Evolutionary conservation across 768 basidiomycete species (phyloP).

Genomic region (Tephrocybe sp.): DNA sequence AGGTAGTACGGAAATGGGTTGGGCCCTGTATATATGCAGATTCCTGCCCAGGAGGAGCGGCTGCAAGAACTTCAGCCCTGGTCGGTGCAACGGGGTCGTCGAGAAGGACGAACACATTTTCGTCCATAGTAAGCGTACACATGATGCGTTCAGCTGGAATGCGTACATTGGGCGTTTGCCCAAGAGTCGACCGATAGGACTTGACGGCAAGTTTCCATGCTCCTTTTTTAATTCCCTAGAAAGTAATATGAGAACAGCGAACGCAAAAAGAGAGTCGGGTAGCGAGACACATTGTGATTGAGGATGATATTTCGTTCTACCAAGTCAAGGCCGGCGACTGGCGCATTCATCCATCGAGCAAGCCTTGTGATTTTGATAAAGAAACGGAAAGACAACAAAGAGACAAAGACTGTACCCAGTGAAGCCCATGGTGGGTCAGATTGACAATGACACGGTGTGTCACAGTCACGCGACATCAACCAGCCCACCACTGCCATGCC

Average conservation of each 20-base stretch:
- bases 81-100: slow-evolving; percentile 75
- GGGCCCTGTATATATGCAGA: slow-evolving; percentile 42
- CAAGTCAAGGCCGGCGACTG: slow-evolving; percentile 63
- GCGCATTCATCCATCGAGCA: slow-evolving; percentile 83
- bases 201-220: slow-evolving; percentile 70
- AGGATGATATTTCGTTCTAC: slow-evolving; percentile 65
- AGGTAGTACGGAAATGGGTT: slow-evolving; percentile 74
- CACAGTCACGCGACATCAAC: slow-evolving; percentile 17
- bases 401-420: too few species aligned
- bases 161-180: slow-evolving; percentile 49
- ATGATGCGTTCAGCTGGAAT: slow-evolving; percentile 63
- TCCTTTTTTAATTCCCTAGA: slow-evolving; percentile 56
- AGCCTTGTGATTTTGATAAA: too few species aligned
- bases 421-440: slow-evolving; percentile 51
- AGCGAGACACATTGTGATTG: slow-evolving; percentile 60
- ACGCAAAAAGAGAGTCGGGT: not conserved
- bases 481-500: slow-evolving; percentile 26
- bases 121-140: slow-evolving; percentile 75
- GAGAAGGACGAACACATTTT: slow-evolving; percentile 75
- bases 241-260: slow-evolving; percentile 1
- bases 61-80: slow-evolving; percentile 55
- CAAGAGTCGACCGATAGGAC: slow-evolving; percentile 72
- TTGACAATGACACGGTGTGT: slow-evolving; percentile 17
- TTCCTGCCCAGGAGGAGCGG: slow-evolving; percentile 41
- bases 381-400: too few species aligned